Percentiles rank a stretch among this genome's conserved stretches.
Evolutionary conservation across 2,329 filamentous ascomycete species (phyloP).

Genomic region (Clonostachys rhizophaga): DNA sequence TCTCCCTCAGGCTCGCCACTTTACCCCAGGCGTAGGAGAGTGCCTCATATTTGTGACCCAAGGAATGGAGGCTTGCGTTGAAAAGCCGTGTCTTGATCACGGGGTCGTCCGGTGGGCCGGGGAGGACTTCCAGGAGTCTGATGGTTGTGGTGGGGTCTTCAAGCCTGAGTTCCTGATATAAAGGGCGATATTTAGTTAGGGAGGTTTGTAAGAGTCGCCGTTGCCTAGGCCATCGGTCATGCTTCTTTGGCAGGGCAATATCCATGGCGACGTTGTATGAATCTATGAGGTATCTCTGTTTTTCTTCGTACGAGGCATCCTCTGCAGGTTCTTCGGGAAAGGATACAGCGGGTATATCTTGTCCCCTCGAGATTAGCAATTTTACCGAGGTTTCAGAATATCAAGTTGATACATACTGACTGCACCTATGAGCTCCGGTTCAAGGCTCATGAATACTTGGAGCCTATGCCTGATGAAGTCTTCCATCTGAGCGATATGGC

Average conservation of each 20-base stretch:
- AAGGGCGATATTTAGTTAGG: neutral
- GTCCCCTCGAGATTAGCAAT: no score
- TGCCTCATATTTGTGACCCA: neutral
- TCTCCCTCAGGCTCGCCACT: neutral
- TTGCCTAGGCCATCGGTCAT: neutral
- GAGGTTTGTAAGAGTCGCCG: neutral
- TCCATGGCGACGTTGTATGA: neutral
- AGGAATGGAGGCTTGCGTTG: neutral
- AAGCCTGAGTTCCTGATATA: neutral
- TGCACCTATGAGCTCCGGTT: no score
- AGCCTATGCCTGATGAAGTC: no score
- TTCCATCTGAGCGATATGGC: no score
- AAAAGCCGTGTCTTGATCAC: neutral
- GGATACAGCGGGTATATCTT: no score
- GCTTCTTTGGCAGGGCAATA: neutral
- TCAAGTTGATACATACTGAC: no score
- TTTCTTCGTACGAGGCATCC: neutral
- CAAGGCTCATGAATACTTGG: no score
- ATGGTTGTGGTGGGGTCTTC: neutral
- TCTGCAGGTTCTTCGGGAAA: no score
- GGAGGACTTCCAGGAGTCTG: neutral
- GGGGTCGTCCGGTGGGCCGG: neutral
- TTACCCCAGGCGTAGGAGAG: constrained; percentile 2
- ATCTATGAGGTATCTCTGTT: neutral
- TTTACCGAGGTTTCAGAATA: no score